Base-by-base conservation (phyloP, 208 protist species). In the Trichomonas gallinae region DNA sequence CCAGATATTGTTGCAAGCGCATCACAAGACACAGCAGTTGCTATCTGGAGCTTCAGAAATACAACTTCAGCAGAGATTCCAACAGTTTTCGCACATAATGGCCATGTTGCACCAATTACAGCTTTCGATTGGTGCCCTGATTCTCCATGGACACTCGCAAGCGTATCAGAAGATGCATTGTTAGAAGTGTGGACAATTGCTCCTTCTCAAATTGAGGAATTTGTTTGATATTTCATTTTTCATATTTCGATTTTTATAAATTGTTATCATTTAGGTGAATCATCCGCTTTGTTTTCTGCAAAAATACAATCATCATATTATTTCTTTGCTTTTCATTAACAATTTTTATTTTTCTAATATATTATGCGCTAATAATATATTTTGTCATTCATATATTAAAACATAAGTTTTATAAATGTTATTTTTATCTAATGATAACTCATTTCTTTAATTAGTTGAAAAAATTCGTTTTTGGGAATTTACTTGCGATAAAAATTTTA, bases 51-150 rank as follows among this genome's bases (percentile, higher is more conserved):
- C 23, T 40, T 89, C 31, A 44, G 34, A 46, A 45, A 97, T 34
- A 83, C 34, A 0, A 96, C 34, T 17, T 44, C 97, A 96, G 40
- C 36, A 17, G 63, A 63, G 3, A 42, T 91, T 36, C 36, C 97
- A n/a, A 36, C 96, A n/a, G 93, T 96, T 45, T 97, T 97, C 44
- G 58, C 89, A 42, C 96, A 97, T 31, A 63, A 72, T 40, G 96
- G 96, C n/a, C 96, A 97, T 45, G 96, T 96, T 17, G 15, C 96
- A n/a, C 51, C 72, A 40, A 89, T 97, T 58, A 96, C 85, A 10
- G 96, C 49, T 13, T 81, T 97, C 36, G 96, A 97, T 42, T 97
- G 96, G 96, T 96, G 88, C n/a, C 23, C 40, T 17, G 96, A 97
- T 58, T 81, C 34, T 4, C 96, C 96, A 34, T 97, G 96, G 96